A percentile compares a stretch with the other conserved stretches of the same genome.
Evolutionary conservation across 2,329 filamentous ascomycete species (phyloP).

Genomic region (Phyllachora maydis): DNA sequence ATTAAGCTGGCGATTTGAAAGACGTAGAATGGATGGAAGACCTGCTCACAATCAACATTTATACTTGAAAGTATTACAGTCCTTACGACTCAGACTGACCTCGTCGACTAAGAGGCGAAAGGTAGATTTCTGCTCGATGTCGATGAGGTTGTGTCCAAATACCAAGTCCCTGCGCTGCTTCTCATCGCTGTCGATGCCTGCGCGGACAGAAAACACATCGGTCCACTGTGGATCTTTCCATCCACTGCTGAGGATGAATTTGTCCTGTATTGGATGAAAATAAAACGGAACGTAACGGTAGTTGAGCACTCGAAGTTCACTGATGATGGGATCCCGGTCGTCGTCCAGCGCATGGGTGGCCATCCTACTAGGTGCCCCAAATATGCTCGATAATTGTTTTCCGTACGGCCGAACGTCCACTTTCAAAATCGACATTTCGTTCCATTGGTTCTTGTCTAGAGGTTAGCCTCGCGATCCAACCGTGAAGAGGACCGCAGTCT

Average conservation of each 20-base stretch:
- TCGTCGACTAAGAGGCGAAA: constrained; percentile 77
- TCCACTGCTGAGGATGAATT: constrained; percentile 65
- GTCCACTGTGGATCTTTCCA: constrained; percentile 94
- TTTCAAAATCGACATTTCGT: constrained; percentile 63
- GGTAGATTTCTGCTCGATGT: constrained; percentile 77
- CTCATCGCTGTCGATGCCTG: constrained; percentile 74
- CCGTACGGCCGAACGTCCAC: constrained; percentile 35
- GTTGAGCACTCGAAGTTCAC: constrained; percentile 56
- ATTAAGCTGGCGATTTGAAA: constrained; percentile 91
- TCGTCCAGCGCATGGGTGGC: constrained; percentile 32
- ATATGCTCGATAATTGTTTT: constrained; percentile 37
- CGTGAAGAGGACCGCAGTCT: too few species aligned
- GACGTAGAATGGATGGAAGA: constrained; percentile 94
- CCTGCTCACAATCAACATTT: constrained; percentile 23
- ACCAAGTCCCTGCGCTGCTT: constrained; percentile 65
- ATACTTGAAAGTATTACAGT: constrained; percentile 4
- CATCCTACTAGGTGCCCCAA: constrained; percentile 44
- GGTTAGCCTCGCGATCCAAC: too few species aligned
- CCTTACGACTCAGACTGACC: constrained; percentile 17
- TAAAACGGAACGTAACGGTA: constrained; percentile 91
- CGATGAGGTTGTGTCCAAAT: constrained; percentile 79
- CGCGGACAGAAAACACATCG: constrained; percentile 51
- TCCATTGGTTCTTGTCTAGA: constrained; percentile 99
- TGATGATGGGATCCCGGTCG: constrained; percentile 61
- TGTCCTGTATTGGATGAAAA: constrained; percentile 76